Evolutionary conservation across 495 filamentous ascomycete species (phyloP).

Genomic region (Endocarpon pusillum): DNA sequence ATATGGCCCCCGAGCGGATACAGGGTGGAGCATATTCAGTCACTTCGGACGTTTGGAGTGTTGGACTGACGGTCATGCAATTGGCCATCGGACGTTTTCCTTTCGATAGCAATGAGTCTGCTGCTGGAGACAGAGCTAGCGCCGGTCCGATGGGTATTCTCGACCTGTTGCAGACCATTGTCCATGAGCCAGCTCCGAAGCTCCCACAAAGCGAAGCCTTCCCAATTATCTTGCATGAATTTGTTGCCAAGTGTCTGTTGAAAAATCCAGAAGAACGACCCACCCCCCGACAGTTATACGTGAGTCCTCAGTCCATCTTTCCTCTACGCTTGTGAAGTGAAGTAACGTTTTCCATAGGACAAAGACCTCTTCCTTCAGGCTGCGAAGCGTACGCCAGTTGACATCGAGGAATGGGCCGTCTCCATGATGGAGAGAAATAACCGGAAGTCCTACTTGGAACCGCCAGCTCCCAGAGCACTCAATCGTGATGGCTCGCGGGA

Average conservation of each 20-base stretch:
- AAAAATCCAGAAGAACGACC: constrained; percentile 78
- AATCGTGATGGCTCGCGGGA: constrained; percentile 14
- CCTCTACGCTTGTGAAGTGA: background rate
- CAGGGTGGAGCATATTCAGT: constrained; percentile 93
- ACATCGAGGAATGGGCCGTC: constrained; percentile 78
- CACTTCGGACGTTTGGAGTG: constrained; percentile 97
- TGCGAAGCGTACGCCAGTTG: constrained; percentile 82
- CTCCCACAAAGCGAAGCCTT: constrained; percentile 95
- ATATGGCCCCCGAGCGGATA: constrained; percentile 97
- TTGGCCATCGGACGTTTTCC: constrained; percentile 92
- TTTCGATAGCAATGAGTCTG: constrained; percentile 63
- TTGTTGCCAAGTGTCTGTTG: constrained; percentile 87
- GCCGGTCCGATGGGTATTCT: constrained; percentile 81
- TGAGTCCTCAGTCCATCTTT: constrained; percentile 13
- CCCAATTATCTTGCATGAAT: constrained; percentile 81
- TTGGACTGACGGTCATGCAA: constrained; percentile 92
- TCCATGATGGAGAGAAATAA: constrained; percentile 81
- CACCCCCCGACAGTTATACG: constrained; percentile 70
- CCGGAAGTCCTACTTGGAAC: constrained; percentile 75
- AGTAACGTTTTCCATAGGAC: constrained; percentile 35
- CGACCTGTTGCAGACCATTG: constrained; percentile 91
- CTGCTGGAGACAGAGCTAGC: constrained; percentile 49
- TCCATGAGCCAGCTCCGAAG: constrained; percentile 84
- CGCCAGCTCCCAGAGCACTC: constrained; percentile 34
- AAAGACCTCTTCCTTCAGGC: constrained; percentile 85